Conservation (phyloP, 805 yeast species). For the Candida incommunis region DNA sequence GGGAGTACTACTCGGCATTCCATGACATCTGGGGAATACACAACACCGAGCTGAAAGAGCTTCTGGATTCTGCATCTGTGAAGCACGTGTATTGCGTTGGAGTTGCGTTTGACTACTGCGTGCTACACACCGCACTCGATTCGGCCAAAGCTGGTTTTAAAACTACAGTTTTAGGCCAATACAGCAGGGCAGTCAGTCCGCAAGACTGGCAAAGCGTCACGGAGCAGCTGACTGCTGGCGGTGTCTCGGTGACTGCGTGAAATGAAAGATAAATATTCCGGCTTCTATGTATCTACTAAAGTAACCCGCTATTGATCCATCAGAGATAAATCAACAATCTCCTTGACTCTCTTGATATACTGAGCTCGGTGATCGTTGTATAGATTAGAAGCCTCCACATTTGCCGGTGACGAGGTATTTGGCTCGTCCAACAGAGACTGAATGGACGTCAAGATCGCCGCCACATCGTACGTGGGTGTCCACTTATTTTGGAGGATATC, state of each 20-base stretch:
- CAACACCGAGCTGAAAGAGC: constrained; percentile 46
- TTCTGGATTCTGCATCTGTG: constrained; percentile 33
- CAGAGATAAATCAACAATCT: constrained; percentile 58
- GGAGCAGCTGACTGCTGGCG: neutral
- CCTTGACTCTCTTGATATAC: constrained; percentile 80
- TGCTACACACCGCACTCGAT: constrained; percentile 61
- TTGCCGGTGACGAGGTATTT: constrained; percentile 91
- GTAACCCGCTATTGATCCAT: neutral
- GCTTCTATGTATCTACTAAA: too few relatives aligned
- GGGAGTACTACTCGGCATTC: constrained; percentile 85
- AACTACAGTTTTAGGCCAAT: constrained; percentile 36
- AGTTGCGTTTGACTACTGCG: constrained; percentile 79
- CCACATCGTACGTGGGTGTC: constrained; percentile 97
- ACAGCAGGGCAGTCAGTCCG: neutral
- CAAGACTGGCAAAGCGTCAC: neutral
- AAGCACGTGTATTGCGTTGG: constrained; percentile 64
- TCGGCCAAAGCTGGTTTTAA: constrained; percentile 46
- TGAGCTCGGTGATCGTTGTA: constrained; percentile 92
- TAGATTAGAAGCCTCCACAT: constrained; percentile 92
- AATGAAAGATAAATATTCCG: too few relatives aligned
- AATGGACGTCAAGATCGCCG: constrained; percentile 84
- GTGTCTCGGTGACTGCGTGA: neutral
- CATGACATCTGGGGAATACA: constrained; percentile 63
- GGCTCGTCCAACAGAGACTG: constrained; percentile 87
- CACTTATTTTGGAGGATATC: constrained; percentile 94